phyloP scores from a whole-genome alignment of 495 filamentous ascomycete species.

The Pseudotulostoma volvatum region DNA sequence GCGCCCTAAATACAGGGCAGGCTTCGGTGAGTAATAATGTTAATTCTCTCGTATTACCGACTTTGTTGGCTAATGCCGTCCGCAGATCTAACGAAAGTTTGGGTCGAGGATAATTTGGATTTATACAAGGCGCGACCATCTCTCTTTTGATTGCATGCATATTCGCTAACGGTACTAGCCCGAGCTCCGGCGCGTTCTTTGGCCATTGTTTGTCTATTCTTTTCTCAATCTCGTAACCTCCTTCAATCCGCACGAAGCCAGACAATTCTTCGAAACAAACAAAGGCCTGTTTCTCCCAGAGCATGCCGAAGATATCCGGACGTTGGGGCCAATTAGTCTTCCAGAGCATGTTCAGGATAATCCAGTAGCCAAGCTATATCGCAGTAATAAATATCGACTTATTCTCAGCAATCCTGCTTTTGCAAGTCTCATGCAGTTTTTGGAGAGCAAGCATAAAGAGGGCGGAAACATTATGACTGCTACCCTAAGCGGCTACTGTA shows the following conservation, averaged over 20 bases:
- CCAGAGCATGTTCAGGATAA: conserved; percentile 65
- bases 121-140: conserved; percentile 60
- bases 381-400: conserved; percentile 70
- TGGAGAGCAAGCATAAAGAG: conserved; percentile 65
- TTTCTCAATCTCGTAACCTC: conserved; percentile 70
- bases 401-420: conserved; percentile 66
- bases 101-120: conserved; percentile 80
- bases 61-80: too few species aligned
- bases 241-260: conserved; percentile 49
- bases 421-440: conserved; percentile 65
- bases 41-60: background rate
- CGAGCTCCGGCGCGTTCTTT: conserved; percentile 72
- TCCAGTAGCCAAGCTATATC: conserved; percentile 55
- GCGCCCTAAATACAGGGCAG: conserved; percentile 55
- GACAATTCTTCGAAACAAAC: conserved; percentile 51
- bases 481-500: conserved; percentile 57
- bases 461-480: conserved; percentile 62
- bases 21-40: conserved; percentile 38
- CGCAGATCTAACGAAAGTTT: conserved; percentile 50
- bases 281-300: conserved; percentile 52
- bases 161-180: conserved; percentile 38
- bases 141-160: background rate
- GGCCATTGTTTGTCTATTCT: conserved; percentile 88
- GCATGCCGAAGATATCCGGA: conserved; percentile 60
- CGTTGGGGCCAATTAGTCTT: conserved; percentile 48